Conservation (phyloP, 768 basidiomycete genomes). For the Symmetrospora coprosmae region DNA sequence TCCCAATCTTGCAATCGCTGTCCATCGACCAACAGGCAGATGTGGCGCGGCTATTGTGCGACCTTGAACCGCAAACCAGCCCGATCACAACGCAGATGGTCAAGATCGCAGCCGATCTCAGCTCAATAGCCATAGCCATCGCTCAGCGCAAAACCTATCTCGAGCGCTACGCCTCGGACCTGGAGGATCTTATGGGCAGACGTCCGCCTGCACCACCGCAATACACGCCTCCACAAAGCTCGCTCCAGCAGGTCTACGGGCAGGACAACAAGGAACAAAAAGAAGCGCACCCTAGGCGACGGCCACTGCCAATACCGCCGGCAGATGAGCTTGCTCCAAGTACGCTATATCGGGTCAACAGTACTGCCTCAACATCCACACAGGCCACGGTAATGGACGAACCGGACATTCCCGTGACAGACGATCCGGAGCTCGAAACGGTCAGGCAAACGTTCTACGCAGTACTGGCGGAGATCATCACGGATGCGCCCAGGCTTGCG, state of each 20-base stretch:
- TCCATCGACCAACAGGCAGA: not conserved
- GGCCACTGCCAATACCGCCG: not conserved
- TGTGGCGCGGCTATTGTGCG: slow-evolving; percentile 6
- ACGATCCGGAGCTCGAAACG: not conserved
- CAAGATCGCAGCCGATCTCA: not conserved
- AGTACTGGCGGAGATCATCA: slow-evolving; percentile 1
- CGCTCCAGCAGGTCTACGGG: no score
- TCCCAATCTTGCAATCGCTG: not conserved
- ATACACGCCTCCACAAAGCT: not conserved
- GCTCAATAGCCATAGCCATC: not conserved
- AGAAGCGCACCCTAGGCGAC: not conserved
- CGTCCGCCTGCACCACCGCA: not conserved
- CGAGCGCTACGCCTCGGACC: not conserved
- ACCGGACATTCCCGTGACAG: not conserved
- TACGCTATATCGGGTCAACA: not conserved
- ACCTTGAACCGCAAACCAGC: not conserved
- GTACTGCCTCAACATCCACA: not conserved
- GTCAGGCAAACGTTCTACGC: slow-evolving; percentile 4
- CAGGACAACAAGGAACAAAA: not conserved
- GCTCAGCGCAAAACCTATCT: not conserved
- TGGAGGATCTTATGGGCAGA: not conserved
- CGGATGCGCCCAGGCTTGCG: not conserved
- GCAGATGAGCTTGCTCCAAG: no score
- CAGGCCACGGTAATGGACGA: not conserved
- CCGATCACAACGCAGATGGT: not conserved